Conservation (phyloP, 2,329 filamentous ascomycete genomes). For the Hymenoscyphus occultus region DNA sequence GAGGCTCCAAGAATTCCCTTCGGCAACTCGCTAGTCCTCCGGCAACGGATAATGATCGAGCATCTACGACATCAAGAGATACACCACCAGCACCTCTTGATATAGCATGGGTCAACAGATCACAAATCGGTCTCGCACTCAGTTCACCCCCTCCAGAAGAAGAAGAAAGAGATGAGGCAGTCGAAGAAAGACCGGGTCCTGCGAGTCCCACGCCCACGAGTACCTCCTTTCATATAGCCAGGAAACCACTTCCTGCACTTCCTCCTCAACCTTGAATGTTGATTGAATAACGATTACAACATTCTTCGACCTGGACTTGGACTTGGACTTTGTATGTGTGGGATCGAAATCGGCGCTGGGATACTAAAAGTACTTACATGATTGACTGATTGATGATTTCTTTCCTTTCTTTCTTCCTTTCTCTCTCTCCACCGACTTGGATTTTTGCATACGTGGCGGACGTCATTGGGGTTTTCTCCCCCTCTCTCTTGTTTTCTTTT, state of each 20-base stretch:
- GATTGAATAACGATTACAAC: neutral
- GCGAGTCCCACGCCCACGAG: neutral
- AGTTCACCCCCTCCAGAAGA: constrained; percentile 11
- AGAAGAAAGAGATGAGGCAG: neutral
- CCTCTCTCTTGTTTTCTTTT: too few species aligned
- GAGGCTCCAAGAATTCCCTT: neutral
- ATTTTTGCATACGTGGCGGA: neutral
- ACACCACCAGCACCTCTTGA: neutral
- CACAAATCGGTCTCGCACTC: neutral
- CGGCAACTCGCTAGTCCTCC: constrained; percentile 6
- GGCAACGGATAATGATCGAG: neutral
- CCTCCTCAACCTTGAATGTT: constrained; percentile 5
- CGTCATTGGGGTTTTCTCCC: too few species aligned
- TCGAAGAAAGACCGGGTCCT: neutral
- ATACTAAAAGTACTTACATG: neutral
- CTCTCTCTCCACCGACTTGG: neutral
- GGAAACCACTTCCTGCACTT: constrained; percentile 25
- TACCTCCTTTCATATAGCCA: constrained; percentile 12
- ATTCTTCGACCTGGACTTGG: neutral
- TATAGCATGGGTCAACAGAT: neutral
- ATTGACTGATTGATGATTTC: constrained; percentile 9
- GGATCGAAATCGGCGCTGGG: neutral
- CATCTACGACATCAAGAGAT: neutral
- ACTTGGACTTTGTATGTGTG: too few species aligned
- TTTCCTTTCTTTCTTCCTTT: neutral